These are phyloP conservation scores for Dichotomopilus funicola DNA, from an alignment of 2,329 filamentous ascomycete species.

Conservation along the genomic window DNA sequence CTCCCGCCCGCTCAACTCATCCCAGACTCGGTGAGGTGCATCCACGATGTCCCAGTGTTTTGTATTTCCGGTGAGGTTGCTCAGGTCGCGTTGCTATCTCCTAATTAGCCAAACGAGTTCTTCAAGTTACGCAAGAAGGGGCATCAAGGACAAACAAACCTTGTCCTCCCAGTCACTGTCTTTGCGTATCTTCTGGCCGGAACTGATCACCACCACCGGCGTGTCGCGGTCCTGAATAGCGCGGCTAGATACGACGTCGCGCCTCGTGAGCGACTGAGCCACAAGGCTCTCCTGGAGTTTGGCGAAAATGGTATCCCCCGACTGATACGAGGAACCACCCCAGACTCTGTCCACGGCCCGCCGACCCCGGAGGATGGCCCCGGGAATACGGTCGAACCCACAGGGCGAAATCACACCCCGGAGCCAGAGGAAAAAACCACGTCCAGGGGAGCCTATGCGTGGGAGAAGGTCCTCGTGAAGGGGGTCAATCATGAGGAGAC, in stretches of 20 bases:
- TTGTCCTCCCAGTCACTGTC: slow-evolving; percentile 72
- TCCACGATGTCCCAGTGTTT: slow-evolving; percentile 81
- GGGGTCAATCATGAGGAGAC: slow-evolving; percentile 79
- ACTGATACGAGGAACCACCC: slow-evolving; percentile 71
- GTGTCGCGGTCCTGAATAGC: slow-evolving; percentile 72
- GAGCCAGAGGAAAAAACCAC: slow-evolving; percentile 81
- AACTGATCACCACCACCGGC: slow-evolving; percentile 75
- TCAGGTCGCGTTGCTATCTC: slow-evolving; percentile 66
- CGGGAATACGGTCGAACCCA: slow-evolving; percentile 72
- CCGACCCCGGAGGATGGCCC: slow-evolving; percentile 75
- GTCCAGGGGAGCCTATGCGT: slow-evolving; percentile 56
- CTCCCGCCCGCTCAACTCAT: slow-evolving; percentile 61
- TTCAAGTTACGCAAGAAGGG: not conserved
- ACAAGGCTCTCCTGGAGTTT: slow-evolving; percentile 91
- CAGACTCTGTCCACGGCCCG: slow-evolving; percentile 78
- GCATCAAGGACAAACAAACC: slow-evolving; percentile 12
- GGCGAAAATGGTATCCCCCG: slow-evolving; percentile 78
- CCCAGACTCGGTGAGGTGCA: slow-evolving; percentile 84
- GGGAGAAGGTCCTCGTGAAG: slow-evolving; percentile 81
- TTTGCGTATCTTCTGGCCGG: slow-evolving; percentile 60
- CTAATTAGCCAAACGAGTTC: slow-evolving; percentile 1
- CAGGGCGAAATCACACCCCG: slow-evolving; percentile 81
- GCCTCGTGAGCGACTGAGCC: slow-evolving; percentile 73
- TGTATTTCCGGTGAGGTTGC: slow-evolving; percentile 70
- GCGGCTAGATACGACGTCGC: slow-evolving; percentile 71